A percentile compares a stretch with the other conserved stretches of the same genome.
Conservation (phyloP, 805 yeast genomes). For the Ogataea kodamae region DNA sequence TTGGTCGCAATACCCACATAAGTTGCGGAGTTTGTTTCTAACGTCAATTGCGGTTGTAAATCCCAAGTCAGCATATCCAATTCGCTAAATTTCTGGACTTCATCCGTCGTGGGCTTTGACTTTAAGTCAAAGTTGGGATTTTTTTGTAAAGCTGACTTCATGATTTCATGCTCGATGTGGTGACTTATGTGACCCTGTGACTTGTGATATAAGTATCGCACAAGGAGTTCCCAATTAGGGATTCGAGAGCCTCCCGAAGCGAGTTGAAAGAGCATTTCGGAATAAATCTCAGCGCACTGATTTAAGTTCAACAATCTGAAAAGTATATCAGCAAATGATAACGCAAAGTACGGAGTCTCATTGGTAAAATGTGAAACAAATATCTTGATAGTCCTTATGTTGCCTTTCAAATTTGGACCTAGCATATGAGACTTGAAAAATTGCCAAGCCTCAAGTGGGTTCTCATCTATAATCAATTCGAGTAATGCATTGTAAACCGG, state of each 20-base stretch:
- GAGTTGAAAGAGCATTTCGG: too few species aligned
- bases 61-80: slow-evolving; percentile 9
- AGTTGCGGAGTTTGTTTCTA: slow-evolving; percentile 5
- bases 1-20: slow-evolving; percentile 5
- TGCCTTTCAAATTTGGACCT: slow-evolving; percentile 8
- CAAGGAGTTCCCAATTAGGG: slow-evolving; percentile 3
- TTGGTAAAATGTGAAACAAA: slow-evolving; percentile 5
- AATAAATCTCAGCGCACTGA: too few species aligned
- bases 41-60: slow-evolving; percentile 1
- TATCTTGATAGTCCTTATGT: slow-evolving; percentile 8
- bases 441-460: slow-evolving; percentile 8
- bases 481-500: slow-evolving; percentile 9
- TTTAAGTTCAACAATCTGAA: too few species aligned
- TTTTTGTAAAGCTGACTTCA: neutral
- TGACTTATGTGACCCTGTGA: neutral
- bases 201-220: slow-evolving; percentile 1
- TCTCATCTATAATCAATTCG: slow-evolving; percentile 5
- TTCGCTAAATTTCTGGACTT: neutral
- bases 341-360: slow-evolving; percentile 8
- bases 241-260: too few species aligned
- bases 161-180: neutral
- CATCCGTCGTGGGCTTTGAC: neutral
- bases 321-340: too few species aligned
- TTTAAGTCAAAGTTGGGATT: slow-evolving; percentile 2
- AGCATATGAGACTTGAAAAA: slow-evolving; percentile 6